phyloP scores from a whole-genome alignment of 129 eudicot genomes.

The Apium graveolens region DNA sequence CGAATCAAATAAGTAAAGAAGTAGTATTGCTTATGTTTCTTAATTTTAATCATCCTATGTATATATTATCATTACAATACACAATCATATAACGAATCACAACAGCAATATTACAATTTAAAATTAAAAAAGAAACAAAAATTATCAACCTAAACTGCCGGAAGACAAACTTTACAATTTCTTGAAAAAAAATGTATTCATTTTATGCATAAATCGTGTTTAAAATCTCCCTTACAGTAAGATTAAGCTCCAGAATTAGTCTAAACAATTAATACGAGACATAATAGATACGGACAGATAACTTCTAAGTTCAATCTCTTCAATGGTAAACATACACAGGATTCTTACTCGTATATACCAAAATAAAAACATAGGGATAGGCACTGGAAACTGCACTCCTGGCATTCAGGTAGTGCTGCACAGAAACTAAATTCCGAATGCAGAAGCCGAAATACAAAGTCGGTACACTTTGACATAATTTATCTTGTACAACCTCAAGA shows the following conservation, averaged over 20 bases:
- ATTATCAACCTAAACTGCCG: background rate
- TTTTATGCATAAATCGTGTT: background rate
- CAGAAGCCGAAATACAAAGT: background rate
- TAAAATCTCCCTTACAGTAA: background rate
- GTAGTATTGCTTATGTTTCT: background rate
- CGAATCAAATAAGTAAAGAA: background rate
- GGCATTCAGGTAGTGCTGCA: background rate
- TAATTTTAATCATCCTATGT: background rate
- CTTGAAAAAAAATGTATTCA: background rate
- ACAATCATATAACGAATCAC: background rate
- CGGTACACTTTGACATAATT: background rate
- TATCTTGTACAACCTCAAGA: background rate
- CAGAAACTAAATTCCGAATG: background rate
- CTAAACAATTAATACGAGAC: background rate
- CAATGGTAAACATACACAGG: background rate
- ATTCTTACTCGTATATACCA: background rate
- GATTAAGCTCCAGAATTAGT: background rate
- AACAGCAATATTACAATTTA: background rate
- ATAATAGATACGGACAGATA: background rate
- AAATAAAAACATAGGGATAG: background rate
- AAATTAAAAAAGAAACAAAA: background rate
- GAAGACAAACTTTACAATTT: background rate
- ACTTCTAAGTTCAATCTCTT: background rate
- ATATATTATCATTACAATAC: background rate
- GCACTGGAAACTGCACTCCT: background rate